Evolutionary conservation across 1,284 basidiomycete species (phyloP).

Genomic region (Ustanciosporium gigantosporum): DNA sequence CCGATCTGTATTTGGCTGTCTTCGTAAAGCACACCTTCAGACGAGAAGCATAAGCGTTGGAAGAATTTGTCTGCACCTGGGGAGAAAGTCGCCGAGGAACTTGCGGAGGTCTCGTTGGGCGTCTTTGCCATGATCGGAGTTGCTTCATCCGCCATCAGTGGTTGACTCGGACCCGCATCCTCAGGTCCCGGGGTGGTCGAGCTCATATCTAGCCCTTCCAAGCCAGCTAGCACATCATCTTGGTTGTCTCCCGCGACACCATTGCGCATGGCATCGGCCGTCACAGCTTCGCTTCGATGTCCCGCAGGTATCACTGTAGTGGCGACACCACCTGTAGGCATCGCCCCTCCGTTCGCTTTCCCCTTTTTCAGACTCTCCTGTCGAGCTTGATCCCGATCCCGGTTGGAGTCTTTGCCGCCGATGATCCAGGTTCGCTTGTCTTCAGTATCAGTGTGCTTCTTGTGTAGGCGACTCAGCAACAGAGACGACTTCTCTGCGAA

Average conservation of each 20-base stretch:
- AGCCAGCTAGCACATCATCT: constrained; percentile 72
- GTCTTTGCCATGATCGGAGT: constrained; percentile 1
- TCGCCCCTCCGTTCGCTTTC: constrained; percentile 53
- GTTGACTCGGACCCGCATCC: constrained; percentile 19
- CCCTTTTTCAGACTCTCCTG: constrained; percentile 64
- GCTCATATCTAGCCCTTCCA: constrained; percentile 80
- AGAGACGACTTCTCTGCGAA: constrained; percentile 89
- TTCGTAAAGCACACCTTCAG: constrained; percentile 92
- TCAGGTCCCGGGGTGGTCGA: constrained; percentile 49
- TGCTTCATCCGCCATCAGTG: constrained; percentile 17
- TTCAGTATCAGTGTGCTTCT: constrained; percentile 75
- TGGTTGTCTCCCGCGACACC: constrained; percentile 37
- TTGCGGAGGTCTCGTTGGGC: constrained; percentile 22
- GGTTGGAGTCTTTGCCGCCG: constrained; percentile 86
- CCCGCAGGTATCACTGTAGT: constrained; percentile 45
- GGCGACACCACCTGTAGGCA: constrained; percentile 41
- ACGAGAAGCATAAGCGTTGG: constrained; percentile 76
- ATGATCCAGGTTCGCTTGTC: constrained; percentile 95
- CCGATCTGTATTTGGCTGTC: constrained; percentile 94
- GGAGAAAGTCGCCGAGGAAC: constrained; percentile 23
- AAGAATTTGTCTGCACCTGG: constrained; percentile 71
- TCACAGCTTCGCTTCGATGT: constrained; percentile 34
- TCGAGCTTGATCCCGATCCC: constrained; percentile 71
- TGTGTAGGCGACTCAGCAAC: constrained; percentile 79
- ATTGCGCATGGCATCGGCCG: constrained; percentile 33